Base-by-base conservation (phyloP, 768 basidiomycete species). In the Rhizopogon vesiculosus region DNA sequence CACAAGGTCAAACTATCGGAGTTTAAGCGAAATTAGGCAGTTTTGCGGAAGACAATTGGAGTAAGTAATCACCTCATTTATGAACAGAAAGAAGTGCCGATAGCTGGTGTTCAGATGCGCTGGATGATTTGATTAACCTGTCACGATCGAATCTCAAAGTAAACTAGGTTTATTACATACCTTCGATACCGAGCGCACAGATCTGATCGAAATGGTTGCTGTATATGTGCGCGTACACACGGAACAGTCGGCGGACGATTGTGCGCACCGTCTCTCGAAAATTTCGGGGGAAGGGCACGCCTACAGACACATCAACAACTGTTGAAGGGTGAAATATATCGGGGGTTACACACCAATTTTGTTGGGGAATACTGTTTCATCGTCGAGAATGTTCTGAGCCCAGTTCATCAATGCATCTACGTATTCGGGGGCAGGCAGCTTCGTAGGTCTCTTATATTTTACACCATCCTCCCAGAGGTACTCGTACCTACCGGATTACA, bases 131-230 rank as follows among this genome's bases (percentile, higher is more conserved):
- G 35, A 55, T 43, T 28, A 58, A 52, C 38, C 38, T n/a, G 45
- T 45, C 43, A 41, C n/a, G 15, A 19, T 28, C 18, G 7, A 16
- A 22, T 12, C 9, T 28, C 2, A 7, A 19, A 45, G 12, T 31
- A 10, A 42, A 18, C 25, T 15, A 12, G 13, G 6, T 50, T 35
- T 19, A 66, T 38, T 12, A 33, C 76, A 41, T 58, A 96, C 96
- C 96, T 82, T 99, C 97, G 51, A 99, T 98, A 5, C 95, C 95
- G 45, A 99, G 75, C 13, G 97, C 97, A 69, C 96, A 98, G 56
- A 98, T 92, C 64, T 98, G 96, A 64, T 98, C 97, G 70, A 99
- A 98, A 72, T 99, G 97, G 62, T 93, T 96, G 78, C 94, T 96
- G 77, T 99, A 99, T 66, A 98, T 86, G 69, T 99, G 97, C 18